Evolutionary conservation across 108 stramenopile genomes (phyloP).

Genomic region (Cyclotella kingstonii): DNA sequence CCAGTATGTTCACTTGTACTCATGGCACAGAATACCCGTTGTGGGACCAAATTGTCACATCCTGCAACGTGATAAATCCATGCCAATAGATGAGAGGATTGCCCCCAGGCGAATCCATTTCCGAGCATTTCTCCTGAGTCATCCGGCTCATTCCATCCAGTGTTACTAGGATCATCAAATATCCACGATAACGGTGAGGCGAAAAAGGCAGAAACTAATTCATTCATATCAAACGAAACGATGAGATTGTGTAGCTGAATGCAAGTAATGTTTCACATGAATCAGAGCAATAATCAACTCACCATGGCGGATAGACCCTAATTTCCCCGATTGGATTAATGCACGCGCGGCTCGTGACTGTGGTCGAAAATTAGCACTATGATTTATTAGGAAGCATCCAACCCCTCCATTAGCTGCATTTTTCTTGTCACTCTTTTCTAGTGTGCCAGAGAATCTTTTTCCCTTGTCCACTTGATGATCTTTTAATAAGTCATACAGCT

Average conservation of each 20-base stretch:
- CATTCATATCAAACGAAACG: slow-evolving; percentile 3
- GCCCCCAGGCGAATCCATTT: slow-evolving; percentile 79
- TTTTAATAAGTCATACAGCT: slow-evolving; percentile 30
- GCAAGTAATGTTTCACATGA: not conserved
- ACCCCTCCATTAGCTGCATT: slow-evolving; percentile 11
- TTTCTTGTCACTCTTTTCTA: not conserved
- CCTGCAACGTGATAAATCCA: slow-evolving; percentile 60
- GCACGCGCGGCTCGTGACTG: slow-evolving; percentile 54
- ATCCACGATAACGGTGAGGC: slow-evolving; percentile 63
- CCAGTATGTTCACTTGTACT: slow-evolving; percentile 50
- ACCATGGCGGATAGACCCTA: slow-evolving; percentile 27
- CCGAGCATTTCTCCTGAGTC: slow-evolving; percentile 55
- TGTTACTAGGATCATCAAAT: slow-evolving; percentile 41
- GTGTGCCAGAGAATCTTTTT: not conserved
- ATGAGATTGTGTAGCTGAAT: not conserved
- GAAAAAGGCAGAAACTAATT: slow-evolving; percentile 47
- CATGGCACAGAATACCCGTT: slow-evolving; percentile 54
- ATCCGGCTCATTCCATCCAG: slow-evolving; percentile 53
- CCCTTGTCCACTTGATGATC: slow-evolving; percentile 7
- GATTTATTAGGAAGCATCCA: slow-evolving; percentile 59
- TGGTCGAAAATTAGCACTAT: slow-evolving; percentile 64
- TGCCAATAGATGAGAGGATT: slow-evolving; percentile 60
- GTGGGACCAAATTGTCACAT: slow-evolving; percentile 37
- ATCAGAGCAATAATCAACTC: not conserved
- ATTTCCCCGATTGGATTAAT: slow-evolving; percentile 30